Percentiles rank a stretch among this genome's conserved stretches.
phyloP scores from a whole-genome alignment of 1,284 basidiomycete genomes.

The Gomphus sp. region DNA sequence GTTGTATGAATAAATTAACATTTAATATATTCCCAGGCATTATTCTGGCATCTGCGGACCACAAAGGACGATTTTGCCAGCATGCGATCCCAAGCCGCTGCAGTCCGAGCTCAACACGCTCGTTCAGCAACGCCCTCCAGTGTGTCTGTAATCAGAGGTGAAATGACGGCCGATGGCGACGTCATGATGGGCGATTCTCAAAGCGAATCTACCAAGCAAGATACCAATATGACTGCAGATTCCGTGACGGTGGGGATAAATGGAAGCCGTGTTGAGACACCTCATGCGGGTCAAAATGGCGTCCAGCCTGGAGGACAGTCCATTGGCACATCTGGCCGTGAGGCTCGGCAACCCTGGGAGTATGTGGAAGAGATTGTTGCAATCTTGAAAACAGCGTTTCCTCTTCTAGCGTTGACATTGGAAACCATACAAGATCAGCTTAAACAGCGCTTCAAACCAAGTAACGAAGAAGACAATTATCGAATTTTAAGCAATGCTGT shows the following conservation, averaged over 20 bases:
- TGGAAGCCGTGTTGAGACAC: background rate
- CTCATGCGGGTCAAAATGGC: slow-evolving; percentile 13
- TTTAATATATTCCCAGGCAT: slow-evolving; percentile 45
- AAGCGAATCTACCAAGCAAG: slow-evolving; percentile 9
- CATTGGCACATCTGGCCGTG: slow-evolving; percentile 27
- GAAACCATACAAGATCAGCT: slow-evolving; percentile 99
- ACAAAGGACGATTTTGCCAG: slow-evolving; percentile 81
- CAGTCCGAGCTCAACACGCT: slow-evolving; percentile 20
- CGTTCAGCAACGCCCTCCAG: slow-evolving; percentile 9
- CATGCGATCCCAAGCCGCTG: slow-evolving; percentile 34
- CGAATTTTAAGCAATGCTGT: slow-evolving; percentile 79
- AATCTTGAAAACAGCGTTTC: slow-evolving; percentile 94
- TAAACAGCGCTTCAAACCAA: slow-evolving; percentile 83
- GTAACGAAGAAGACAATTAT: slow-evolving; percentile 92
- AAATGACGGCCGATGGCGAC: slow-evolving; percentile 12
- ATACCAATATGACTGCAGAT: slow-evolving; percentile 10
- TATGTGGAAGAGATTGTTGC: slow-evolving; percentile 93
- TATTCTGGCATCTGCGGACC: slow-evolving; percentile 94
- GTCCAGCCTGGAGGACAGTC: slow-evolving; percentile 1
- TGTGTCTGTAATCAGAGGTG: slow-evolving; percentile 13
- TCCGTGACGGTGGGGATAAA: background rate
- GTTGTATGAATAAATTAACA: background rate
- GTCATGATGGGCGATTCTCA: slow-evolving; percentile 3
- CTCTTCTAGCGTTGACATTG: slow-evolving; percentile 88
- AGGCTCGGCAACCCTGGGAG: slow-evolving; percentile 71